A percentile compares a stretch with the other conserved stretches of the same genome.
Evolutionary conservation across 495 filamentous ascomycete genomes (phyloP).

Genomic region (Penicillium nucicola): DNA sequence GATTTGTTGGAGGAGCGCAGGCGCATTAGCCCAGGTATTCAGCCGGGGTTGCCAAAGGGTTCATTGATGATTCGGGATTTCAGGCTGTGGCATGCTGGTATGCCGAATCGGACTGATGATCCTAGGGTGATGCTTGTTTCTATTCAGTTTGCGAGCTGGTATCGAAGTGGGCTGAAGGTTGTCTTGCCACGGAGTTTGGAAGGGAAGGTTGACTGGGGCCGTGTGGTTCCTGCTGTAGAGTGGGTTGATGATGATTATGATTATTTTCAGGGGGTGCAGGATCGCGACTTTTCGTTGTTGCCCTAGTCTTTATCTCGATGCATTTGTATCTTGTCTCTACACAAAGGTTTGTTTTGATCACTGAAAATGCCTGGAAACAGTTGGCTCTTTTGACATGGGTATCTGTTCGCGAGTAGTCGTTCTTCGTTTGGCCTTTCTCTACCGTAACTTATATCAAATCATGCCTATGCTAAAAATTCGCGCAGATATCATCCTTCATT

Average conservation of each 20-base stretch:
- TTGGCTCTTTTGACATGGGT: too few relatives aligned
- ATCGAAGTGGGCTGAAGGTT: constrained; percentile 18
- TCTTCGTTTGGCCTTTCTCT: too few relatives aligned
- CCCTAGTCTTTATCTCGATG: constrained; percentile 2
- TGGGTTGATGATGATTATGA: constrained; percentile 28
- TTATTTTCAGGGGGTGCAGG: constrained; percentile 25
- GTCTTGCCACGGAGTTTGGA: constrained; percentile 15
- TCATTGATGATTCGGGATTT: constrained; percentile 40
- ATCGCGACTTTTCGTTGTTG: constrained; percentile 25
- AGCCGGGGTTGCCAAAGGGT: constrained; percentile 37
- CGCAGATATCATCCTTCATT: too few relatives aligned
- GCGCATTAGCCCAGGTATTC: constrained; percentile 27
- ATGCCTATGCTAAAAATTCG: too few relatives aligned
- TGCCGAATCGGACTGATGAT: constrained; percentile 39
- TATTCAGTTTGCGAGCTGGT: constrained; percentile 29
- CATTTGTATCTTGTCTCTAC: neutral
- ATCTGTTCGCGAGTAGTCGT: too few relatives aligned
- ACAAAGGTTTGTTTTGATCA: too few relatives aligned
- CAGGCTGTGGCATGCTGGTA: constrained; percentile 43
- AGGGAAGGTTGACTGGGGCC: constrained; percentile 16
- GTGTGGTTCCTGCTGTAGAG: constrained; percentile 15
- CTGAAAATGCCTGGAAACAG: too few relatives aligned
- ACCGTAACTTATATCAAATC: too few relatives aligned
- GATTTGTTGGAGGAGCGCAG: constrained; percentile 29
- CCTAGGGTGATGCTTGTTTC: constrained; percentile 43